Percentiles rank a stretch among this genome's conserved stretches.
phyloP scores from a whole-genome alignment of 73 alveolate genomes.

The Paramecium caudatum region DNA sequence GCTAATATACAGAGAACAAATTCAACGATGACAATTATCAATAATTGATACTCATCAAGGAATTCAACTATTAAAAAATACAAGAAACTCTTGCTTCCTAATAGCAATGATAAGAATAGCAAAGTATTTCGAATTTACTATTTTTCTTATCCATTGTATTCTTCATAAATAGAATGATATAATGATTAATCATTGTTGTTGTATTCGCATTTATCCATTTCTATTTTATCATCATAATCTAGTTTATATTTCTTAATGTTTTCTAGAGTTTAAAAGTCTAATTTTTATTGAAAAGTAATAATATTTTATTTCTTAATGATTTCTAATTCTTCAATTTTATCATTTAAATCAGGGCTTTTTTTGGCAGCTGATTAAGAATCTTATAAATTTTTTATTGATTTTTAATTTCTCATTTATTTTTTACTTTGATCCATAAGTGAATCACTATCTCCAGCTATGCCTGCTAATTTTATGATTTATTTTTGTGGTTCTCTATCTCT shows the following conservation, averaged over 20 bases:
- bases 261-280: conserved; percentile 9
- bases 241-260: conserved; percentile 1
- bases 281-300: neutral
- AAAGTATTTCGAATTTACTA: conserved; percentile 18
- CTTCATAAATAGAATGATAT: conserved; percentile 35
- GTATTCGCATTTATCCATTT: neutral
- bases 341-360: conserved; percentile 2
- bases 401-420: conserved; percentile 14
- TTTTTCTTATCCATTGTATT: conserved; percentile 46
- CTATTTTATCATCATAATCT: conserved; percentile 10
- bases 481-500: conserved; percentile 8
- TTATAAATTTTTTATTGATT: neutral
- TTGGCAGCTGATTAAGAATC: conserved; percentile 26
- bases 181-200: conserved; percentile 6
- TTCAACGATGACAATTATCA: neutral
- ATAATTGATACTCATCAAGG: neutral
- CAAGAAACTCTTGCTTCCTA: neutral
- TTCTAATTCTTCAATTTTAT: conserved; percentile 24
- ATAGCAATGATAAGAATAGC: neutral
- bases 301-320: neutral
- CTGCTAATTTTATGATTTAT: neutral
- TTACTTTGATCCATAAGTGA: neutral
- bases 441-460: neutral
- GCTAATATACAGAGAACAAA: neutral
- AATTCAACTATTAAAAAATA: neutral